These are phyloP conservation scores for Hemileccinum impolitum DNA, from an alignment of 768 basidiomycete species.

Conservation along the genomic window DNA sequence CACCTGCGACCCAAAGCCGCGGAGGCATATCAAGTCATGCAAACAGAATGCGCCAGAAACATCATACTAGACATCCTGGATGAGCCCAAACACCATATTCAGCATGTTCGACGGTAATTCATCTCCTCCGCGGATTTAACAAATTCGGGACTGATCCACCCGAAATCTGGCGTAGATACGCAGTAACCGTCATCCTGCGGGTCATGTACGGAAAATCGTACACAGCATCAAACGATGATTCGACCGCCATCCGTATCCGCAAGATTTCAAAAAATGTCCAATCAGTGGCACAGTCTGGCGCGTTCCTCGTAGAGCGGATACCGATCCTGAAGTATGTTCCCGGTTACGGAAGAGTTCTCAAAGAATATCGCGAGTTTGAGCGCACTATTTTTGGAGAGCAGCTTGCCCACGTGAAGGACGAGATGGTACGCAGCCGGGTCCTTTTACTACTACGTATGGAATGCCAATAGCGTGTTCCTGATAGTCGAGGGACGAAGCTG, in stretches of 20 bases:
- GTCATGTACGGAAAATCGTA: conserved; percentile 27
- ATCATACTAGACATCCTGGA: conserved; percentile 19
- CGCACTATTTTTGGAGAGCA: conserved; percentile 48
- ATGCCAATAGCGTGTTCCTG: background rate
- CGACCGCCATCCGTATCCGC: conserved; percentile 16
- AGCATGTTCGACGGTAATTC: conserved; percentile 12
- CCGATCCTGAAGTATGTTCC: conserved; percentile 47
- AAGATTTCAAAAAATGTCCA: conserved; percentile 21
- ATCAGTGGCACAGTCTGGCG: conserved; percentile 37
- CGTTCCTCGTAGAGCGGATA: conserved; percentile 50
- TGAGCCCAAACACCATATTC: conserved; percentile 9
- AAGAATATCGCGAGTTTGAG: conserved; percentile 43
- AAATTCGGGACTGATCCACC: background rate
- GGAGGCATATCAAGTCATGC: conserved; percentile 41
- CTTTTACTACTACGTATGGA: background rate
- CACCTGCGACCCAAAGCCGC: conserved; percentile 51
- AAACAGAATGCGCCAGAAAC: conserved; percentile 31
- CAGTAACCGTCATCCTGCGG: conserved; percentile 19
- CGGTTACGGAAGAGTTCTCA: conserved; percentile 40
- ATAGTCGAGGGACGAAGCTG: conserved; percentile 9
- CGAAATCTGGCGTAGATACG: conserved; percentile 14
- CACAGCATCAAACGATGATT: conserved; percentile 16
- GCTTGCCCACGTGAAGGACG: background rate
- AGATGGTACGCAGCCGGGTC: conserved; percentile 1
- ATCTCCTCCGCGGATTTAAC: background rate